A percentile compares a stretch with the other conserved stretches of the same genome.
phyloP scores from a whole-genome alignment of 2,329 filamentous ascomycete species.

The Arthrobotrys conoides region DNA sequence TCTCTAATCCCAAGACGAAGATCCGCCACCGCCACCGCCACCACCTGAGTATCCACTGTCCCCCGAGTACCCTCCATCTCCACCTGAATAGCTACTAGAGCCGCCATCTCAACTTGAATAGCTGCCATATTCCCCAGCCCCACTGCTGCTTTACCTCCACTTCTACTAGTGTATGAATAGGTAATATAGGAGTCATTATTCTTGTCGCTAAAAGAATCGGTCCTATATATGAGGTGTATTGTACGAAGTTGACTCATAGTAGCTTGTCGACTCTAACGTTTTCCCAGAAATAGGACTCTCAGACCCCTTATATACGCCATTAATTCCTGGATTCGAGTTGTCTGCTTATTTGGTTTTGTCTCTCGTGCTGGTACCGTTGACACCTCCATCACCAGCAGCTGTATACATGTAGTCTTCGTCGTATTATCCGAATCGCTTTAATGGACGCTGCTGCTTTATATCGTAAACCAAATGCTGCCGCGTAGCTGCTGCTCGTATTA shows the following conservation, averaged over 20 bases:
- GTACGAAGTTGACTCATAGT: background rate
- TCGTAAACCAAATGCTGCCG: too few relatives aligned
- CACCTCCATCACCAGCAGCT: background rate
- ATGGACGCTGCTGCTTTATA: too few relatives aligned
- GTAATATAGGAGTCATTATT: background rate
- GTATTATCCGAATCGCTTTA: constrained; percentile 7
- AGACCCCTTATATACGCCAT: background rate
- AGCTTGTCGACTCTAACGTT: background rate
- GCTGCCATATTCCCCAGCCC: background rate
- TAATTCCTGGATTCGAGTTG: background rate
- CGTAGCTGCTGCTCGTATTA: background rate
- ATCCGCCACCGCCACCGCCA: background rate
- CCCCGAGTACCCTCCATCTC: constrained; percentile 2
- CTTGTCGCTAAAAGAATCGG: background rate
- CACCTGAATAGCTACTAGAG: background rate
- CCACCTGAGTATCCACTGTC: constrained; percentile 1
- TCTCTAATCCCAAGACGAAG: constrained; percentile 17
- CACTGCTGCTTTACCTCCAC: background rate
- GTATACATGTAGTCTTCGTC: background rate
- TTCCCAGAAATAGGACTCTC: background rate
- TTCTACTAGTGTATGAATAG: constrained; percentile 11
- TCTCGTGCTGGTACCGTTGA: background rate
- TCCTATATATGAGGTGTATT: background rate
- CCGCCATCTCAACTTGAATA: constrained; percentile 11
- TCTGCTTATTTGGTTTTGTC: background rate